A percentile compares a stretch with the other conserved stretches of the same genome.
Evolutionary conservation across 768 basidiomycete genomes (phyloP).

Genomic region (Tricholomella constricta): DNA sequence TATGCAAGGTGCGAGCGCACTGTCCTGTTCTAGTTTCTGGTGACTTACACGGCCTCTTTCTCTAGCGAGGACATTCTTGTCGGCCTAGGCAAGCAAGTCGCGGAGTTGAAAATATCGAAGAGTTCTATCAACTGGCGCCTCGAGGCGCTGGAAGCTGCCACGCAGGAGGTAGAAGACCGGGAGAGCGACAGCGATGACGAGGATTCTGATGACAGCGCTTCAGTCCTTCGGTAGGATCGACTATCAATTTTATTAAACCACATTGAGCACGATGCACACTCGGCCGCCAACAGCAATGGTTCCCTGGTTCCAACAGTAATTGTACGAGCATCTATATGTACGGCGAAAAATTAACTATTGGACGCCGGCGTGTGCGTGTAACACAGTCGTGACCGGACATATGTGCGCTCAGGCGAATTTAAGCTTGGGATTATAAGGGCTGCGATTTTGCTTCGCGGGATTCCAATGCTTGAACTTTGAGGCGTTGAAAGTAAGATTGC

Average conservation of each 20-base stretch:
- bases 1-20: slow-evolving; percentile 59
- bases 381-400: too few relatives aligned
- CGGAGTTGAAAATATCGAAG: slow-evolving; percentile 49
- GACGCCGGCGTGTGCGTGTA: too few relatives aligned
- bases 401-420: too few relatives aligned
- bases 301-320: too few relatives aligned
- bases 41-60: background rate
- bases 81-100: slow-evolving; percentile 46
- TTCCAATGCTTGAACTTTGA: too few relatives aligned
- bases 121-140: slow-evolving; percentile 68
- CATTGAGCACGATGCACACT: too few relatives aligned
- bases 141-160: slow-evolving; percentile 62
- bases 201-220: slow-evolving; percentile 16
- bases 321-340: too few relatives aligned
- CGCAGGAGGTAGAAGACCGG: slow-evolving; percentile 37
- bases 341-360: too few relatives aligned
- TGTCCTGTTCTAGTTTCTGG: background rate
- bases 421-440: too few relatives aligned
- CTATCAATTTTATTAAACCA: slow-evolving; percentile 1
- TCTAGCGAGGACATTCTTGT: slow-evolving; percentile 58
- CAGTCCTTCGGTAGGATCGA: background rate
- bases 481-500: too few relatives aligned
- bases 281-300: too few relatives aligned
- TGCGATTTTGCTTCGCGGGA: too few relatives aligned
- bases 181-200: slow-evolving; percentile 67